These are phyloP conservation scores for Geranium rotundifolium DNA, from an alignment of 345 rosid genomes.

Conservation along the genomic window DNA sequence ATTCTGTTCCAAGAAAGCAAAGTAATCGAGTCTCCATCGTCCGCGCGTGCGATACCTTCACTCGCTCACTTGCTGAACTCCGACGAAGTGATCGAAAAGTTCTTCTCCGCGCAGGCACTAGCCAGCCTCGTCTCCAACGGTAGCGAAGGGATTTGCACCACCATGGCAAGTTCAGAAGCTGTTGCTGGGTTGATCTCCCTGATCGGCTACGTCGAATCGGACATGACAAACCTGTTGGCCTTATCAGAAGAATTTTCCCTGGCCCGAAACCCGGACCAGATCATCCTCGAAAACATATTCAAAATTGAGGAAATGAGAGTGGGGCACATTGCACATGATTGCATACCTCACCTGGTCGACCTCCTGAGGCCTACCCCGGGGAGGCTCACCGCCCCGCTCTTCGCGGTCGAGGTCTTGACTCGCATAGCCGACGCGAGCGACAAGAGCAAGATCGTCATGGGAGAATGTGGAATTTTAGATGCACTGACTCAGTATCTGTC, in stretches of 20 bases:
- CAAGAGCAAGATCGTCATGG: slow-evolving; percentile 62
- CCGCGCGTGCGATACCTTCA: slow-evolving; percentile 54
- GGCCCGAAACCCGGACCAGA: slow-evolving; percentile 47
- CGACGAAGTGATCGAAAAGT: slow-evolving; percentile 63
- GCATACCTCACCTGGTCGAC: slow-evolving; percentile 84
- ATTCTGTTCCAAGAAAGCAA: slow-evolving; percentile 59
- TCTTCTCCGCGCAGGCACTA: slow-evolving; percentile 83
- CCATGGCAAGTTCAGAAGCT: slow-evolving; percentile 78
- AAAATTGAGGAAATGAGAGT: slow-evolving; percentile 64
- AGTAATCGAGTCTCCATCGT: slow-evolving; percentile 46
- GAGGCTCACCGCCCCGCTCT: slow-evolving; percentile 77
- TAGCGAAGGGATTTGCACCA: slow-evolving; percentile 51
- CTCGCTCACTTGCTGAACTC: slow-evolving; percentile 65
- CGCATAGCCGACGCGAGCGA: slow-evolving; percentile 62
- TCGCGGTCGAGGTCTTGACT: slow-evolving; percentile 57
- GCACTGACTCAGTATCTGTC: slow-evolving; percentile 74
- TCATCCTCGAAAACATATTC: slow-evolving; percentile 58
- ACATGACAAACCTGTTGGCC: slow-evolving; percentile 34
- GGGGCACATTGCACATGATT: slow-evolving; percentile 63
- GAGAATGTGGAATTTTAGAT: slow-evolving; percentile 88
- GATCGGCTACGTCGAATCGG: slow-evolving; percentile 58
- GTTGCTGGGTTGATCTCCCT: slow-evolving; percentile 61
- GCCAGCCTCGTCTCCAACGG: slow-evolving; percentile 64
- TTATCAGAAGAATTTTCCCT: slow-evolving; percentile 62
- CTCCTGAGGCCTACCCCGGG: slow-evolving; percentile 81